Evolutionary conservation across 208 protist species (phyloP), one percentile per base, ranked within the genome.

Genomic region (Acanthamoeba culbertsoni): DNA sequence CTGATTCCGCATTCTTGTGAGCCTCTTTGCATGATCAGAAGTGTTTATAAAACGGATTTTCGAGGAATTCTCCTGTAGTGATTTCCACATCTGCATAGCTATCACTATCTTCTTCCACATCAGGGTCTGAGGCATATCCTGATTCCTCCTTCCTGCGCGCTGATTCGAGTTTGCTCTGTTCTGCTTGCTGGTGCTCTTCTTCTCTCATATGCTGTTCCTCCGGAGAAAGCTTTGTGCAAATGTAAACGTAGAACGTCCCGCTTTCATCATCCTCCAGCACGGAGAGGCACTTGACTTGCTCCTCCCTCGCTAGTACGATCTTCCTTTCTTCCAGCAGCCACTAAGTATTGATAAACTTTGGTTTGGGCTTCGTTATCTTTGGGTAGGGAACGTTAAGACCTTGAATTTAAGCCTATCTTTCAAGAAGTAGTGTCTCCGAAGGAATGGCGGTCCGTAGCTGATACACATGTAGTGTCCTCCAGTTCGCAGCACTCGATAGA

Each of bases 21-120:
- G 63, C 20, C 4, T 20, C 18, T 48, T 10, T 79, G 42, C 42
- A 79, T 45, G n/a, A 33, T 63, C 14, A 16, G 23, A 45, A 14
- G n/a, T 89, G n/a, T 89, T 89, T 89, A 37, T 89, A 89, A 45
- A 89, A 26, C 20, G 79, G 79, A 63, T 89, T 89, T 31, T 89
- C 79, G 31, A 89, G 28, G 79, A 89, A 89, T 28, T 40, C 53
- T 16, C 3, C 40, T 26, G n/a, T 35, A 12, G n/a, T 28, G 33
- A 43, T 45, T 4, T 35, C 37, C 62, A 18, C 79, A 6, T 89
- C 51, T 12, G 55, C 79, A 5, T 89, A 7, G n/a, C n/a, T n/a
- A 18, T 75, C 65, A 75, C 37, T 28, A 0, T 79, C 68, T 10
- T 79, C 68, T n/a, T 31, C 68, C 2, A 6, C 8, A 23, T 40